Percentiles rank a stretch among this genome's conserved stretches.
Conservation (phyloP, 306 rosid genomes). For the Hippophae rhamnoides region DNA sequence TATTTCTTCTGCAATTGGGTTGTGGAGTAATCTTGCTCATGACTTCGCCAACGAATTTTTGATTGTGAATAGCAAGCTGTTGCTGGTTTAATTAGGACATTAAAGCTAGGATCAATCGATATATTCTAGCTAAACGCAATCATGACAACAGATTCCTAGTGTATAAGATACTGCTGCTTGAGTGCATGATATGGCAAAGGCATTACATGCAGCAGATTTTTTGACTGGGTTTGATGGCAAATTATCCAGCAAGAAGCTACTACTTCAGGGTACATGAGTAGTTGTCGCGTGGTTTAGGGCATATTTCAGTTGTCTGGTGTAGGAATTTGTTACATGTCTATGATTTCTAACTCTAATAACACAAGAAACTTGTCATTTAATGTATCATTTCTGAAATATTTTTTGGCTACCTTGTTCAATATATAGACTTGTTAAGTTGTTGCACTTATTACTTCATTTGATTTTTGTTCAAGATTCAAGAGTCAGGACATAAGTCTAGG, state of each 20-base stretch:
- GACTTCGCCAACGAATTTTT: constrained; percentile 24
- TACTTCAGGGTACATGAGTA: constrained; percentile 39
- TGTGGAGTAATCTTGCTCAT: constrained; percentile 21
- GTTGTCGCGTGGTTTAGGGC: constrained; percentile 36
- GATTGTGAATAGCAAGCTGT: constrained; percentile 32
- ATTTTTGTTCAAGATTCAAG: constrained; percentile 14
- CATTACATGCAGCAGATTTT: constrained; percentile 44
- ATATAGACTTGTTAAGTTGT: constrained; percentile 25
- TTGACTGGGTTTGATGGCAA: constrained; percentile 42
- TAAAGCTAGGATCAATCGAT: constrained; percentile 11
- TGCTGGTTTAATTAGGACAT: constrained; percentile 28
- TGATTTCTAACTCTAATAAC: constrained; percentile 56
- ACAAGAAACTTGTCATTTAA: constrained; percentile 28
- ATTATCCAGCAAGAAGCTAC: constrained; percentile 39
- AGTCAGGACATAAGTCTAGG: constrained; percentile 47
- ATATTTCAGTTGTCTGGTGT: constrained; percentile 23
- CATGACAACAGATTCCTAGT: constrained; percentile 9
- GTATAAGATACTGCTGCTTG: constrained; percentile 5
- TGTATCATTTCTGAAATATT: neutral
- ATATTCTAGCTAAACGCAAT: constrained; percentile 24
- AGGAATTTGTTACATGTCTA: constrained; percentile 51
- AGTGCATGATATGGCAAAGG: constrained; percentile 41
- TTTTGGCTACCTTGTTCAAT: constrained; percentile 18
- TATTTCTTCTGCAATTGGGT: constrained; percentile 34
- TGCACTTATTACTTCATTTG: constrained; percentile 63